These are phyloP conservation scores for Ophiocordyceps unilateralis DNA, from an alignment of 2,329 filamentous ascomycete genomes.

Conservation along the genomic window DNA sequence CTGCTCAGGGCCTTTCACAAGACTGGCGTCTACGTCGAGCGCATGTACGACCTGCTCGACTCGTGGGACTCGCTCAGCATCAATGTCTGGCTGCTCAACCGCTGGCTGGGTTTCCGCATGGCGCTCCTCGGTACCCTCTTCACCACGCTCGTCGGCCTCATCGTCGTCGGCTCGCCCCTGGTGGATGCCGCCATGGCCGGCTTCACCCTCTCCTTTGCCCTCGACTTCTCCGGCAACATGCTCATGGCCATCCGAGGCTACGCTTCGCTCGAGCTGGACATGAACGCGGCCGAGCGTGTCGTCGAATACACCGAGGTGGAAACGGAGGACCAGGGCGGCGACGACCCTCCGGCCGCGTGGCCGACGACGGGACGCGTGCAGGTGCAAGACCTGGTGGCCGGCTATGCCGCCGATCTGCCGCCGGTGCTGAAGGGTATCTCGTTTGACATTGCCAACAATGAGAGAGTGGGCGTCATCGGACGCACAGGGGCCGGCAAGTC, in stretches of 20 bases:
- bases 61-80: slow-evolving; percentile 47
- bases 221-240: slow-evolving; percentile 48
- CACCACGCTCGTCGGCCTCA: slow-evolving; percentile 42
- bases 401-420: slow-evolving; percentile 54
- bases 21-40: slow-evolving; percentile 43
- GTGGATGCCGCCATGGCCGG: slow-evolving; percentile 58
- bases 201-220: slow-evolving; percentile 56
- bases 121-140: slow-evolving; percentile 52
- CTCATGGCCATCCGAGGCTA: slow-evolving; percentile 52
- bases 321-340: slow-evolving; percentile 47
- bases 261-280: slow-evolving; percentile 55
- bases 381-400: slow-evolving; percentile 53
- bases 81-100: slow-evolving; percentile 55
- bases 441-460: slow-evolving; percentile 48
- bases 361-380: slow-evolving; percentile 57
- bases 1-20: slow-evolving; percentile 66
- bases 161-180: slow-evolving; percentile 42
- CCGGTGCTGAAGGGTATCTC: slow-evolving; percentile 53
- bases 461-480: slow-evolving; percentile 61
- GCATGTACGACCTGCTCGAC: slow-evolving; percentile 56
- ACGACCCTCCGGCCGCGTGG: slow-evolving; percentile 52
- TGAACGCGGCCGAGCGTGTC: slow-evolving; percentile 64
- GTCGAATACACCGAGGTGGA: slow-evolving; percentile 55
- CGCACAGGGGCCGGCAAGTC: slow-evolving; percentile 67
- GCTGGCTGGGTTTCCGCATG: slow-evolving; percentile 64